phyloP scores from a whole-genome alignment of 2,329 filamentous ascomycete species.

The Fragosphaeria purpurea region DNA sequence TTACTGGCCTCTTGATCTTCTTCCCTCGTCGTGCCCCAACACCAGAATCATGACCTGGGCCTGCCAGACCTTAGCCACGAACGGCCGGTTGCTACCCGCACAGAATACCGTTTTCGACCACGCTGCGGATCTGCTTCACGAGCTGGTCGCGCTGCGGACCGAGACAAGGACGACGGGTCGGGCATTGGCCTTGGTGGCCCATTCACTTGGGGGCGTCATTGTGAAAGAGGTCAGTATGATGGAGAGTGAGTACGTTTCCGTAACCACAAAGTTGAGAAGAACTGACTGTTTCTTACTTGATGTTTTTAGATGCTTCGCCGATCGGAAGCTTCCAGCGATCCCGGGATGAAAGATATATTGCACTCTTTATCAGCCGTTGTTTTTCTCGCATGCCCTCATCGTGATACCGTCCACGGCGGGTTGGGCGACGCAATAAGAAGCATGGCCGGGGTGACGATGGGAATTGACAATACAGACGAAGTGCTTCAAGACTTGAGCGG shows the following conservation, averaged over 20 bases:
- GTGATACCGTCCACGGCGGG: conserved; percentile 18
- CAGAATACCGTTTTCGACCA: conserved; percentile 22
- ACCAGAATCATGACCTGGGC: conserved; percentile 22
- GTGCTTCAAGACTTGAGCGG: conserved; percentile 20
- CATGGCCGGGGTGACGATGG: conserved; percentile 18
- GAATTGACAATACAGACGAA: conserved; percentile 14
- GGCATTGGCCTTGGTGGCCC: conserved; percentile 20
- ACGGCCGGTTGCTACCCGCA: conserved; percentile 16
- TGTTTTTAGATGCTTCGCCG: conserved; percentile 18
- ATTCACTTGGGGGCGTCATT: conserved; percentile 21
- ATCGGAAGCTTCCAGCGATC: conserved; percentile 17
- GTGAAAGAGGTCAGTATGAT: conserved; percentile 20
- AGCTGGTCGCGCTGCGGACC: conserved; percentile 15
- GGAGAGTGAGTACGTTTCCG: neutral
- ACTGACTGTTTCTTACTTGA: no score
- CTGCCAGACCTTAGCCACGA: conserved; percentile 17
- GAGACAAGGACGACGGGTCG: conserved; percentile 9
- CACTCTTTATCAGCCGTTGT: conserved; percentile 18
- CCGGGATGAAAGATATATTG: conserved; percentile 15
- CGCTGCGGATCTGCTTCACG: conserved; percentile 18
- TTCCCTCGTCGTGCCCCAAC: conserved; percentile 21
- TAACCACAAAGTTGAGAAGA: no score
- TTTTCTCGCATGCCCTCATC: conserved; percentile 22
- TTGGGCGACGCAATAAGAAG: conserved; percentile 19
- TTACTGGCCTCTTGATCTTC: conserved; percentile 23